Base-by-base conservation (phyloP, 768 basidiomycete species). In the Sarcodon sp. region DNA sequence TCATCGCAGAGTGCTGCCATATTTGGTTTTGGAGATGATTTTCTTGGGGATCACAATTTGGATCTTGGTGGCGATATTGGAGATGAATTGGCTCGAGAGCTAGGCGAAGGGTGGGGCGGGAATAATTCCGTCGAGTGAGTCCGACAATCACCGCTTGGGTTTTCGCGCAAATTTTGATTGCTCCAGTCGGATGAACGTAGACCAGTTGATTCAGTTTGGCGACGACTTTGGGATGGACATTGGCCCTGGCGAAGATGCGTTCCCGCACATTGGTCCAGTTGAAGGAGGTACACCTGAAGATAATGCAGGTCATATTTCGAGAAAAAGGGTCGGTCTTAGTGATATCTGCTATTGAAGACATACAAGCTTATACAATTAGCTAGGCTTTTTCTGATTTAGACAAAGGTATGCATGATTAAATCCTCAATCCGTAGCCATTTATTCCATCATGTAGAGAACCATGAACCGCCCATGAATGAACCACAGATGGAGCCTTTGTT, bases 31-130 rank as follows among this genome's bases (percentile, higher is more conserved):
- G 69, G 74, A 33, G 79, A 80, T 51, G 71, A 75, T 37, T 67
- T 76, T 35, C 71, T 81, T 46, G 64, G 57, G 7, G 69, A 72
- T 15, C 83, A 77, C 47, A 79, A 68, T 16, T 55, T 79, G 18
- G 83, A 77, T 51, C 57, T 80, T 13, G 73, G 64, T n/a, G 73
- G 69, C 6, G 79, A 72, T 16, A 61, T 88, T 13, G 83, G 79
- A 3, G 84, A 86, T 43, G 87, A 88, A 54, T 65, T 89, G 27
- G 83, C 81, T 7, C 71, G 69, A 51, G 86, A 89, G 55, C 68
- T 89, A 3, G 87, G 85, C 32, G 77, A 79, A 55, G 78, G 70
- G 18, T 87, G 86, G 84, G 76, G 71, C 7, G 56, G 49, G 6
- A 64, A 64, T 38, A 50, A 51, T 38, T 57, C 51, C 47, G 35